These are phyloP conservation scores for Aspergillus conjunctus DNA, from an alignment of 495 filamentous ascomycete genomes.

Conservation along the genomic window DNA sequence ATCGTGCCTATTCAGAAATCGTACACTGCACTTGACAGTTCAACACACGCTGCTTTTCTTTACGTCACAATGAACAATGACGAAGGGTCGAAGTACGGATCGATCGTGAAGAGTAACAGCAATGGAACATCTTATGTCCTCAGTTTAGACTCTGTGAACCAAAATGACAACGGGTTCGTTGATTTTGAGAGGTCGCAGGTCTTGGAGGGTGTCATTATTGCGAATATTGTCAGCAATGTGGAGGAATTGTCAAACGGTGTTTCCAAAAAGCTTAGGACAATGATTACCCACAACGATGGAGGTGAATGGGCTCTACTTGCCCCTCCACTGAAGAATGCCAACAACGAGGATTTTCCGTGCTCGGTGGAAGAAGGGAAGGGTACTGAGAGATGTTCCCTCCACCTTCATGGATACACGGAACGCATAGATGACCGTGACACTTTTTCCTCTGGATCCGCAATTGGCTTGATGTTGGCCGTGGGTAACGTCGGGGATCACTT, in stretches of 20 bases:
- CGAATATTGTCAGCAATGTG: constrained; percentile 81
- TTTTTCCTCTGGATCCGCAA: constrained; percentile 82
- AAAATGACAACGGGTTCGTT: constrained; percentile 72
- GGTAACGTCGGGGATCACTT: constrained; percentile 83
- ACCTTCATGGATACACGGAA: constrained; percentile 95
- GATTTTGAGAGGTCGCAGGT: constrained; percentile 96
- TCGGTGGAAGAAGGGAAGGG: constrained; percentile 48
- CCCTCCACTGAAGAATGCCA: constrained; percentile 67
- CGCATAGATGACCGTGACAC: constrained; percentile 75
- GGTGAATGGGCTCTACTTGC: constrained; percentile 75
- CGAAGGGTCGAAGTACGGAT: constrained; percentile 68
- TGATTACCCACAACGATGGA: constrained; percentile 96
- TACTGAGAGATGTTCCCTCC: constrained; percentile 73
- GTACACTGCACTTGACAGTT: constrained; percentile 92
- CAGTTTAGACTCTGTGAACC: constrained; percentile 75
- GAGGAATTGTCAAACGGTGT: constrained; percentile 61
- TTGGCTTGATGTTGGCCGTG: constrained; percentile 87
- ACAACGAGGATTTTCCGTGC: constrained; percentile 72
- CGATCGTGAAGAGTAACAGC: constrained; percentile 94
- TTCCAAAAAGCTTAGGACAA: constrained; percentile 78
- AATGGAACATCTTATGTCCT: constrained; percentile 94
- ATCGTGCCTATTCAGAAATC: constrained; percentile 75
- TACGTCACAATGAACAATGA: constrained; percentile 75
- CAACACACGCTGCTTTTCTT: constrained; percentile 88
- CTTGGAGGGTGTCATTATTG: constrained; percentile 84